Conservation (phyloP, 139 green algal genomes). For the Chlamydomonas sp. region DNA sequence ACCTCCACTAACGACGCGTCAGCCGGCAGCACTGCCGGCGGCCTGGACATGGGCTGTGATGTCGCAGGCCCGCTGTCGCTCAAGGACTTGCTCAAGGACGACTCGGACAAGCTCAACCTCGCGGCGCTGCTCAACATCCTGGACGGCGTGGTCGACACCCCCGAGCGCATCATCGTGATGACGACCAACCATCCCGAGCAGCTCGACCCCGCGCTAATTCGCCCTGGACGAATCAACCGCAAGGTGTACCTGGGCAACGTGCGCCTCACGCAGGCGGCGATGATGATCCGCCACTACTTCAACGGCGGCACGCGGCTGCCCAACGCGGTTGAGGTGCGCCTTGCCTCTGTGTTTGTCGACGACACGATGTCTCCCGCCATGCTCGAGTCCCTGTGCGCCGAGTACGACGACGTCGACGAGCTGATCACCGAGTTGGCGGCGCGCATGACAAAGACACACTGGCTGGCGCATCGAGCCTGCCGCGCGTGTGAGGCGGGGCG, state of each 20-base stretch:
- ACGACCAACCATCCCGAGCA: constrained; percentile 52
- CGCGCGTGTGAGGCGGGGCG: too few relatives aligned
- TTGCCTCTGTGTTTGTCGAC: constrained; percentile 11
- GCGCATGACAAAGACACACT: constrained; percentile 10
- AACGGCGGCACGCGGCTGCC: background rate
- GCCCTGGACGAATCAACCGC: constrained; percentile 43
- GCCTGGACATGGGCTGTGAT: background rate
- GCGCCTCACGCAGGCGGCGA: constrained; percentile 20
- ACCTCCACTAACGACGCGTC: background rate
- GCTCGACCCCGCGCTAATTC: constrained; percentile 53
- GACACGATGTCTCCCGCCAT: constrained; percentile 32
- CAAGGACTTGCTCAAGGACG: constrained; percentile 11
- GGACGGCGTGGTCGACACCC: constrained; percentile 53
- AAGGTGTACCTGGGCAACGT: constrained; percentile 45
- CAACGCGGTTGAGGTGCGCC: background rate
- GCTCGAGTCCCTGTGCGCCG: constrained; percentile 44
- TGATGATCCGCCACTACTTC: constrained; percentile 47
- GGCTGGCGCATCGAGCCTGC: too few relatives aligned
- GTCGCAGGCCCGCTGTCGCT: background rate
- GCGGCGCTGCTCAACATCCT: constrained; percentile 42
- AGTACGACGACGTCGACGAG: constrained; percentile 29
- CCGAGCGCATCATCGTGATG: constrained; percentile 46
- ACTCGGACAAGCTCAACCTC: constrained; percentile 37
- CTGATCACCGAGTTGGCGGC: constrained; percentile 24
- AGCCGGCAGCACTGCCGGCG: background rate